Evolutionary conservation across 148 eudicot species (phyloP).

Genomic region (Rheum nobile): DNA sequence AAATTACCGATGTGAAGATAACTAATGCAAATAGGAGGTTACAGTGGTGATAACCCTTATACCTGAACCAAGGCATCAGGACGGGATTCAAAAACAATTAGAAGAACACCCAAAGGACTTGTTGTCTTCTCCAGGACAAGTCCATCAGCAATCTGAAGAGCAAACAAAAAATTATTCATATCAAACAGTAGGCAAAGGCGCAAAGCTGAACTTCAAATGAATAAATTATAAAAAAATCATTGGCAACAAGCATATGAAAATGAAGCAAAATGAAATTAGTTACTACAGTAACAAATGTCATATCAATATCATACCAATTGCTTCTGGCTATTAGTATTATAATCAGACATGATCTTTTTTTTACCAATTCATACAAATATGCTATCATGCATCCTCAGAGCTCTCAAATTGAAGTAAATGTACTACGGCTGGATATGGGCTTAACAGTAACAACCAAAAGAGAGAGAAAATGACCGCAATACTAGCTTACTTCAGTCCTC

Average conservation of each 20-base stretch:
- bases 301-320: neutral
- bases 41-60: neutral
- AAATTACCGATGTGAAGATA: neutral
- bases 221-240: neutral
- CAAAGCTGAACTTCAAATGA: neutral
- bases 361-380: neutral
- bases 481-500: constrained; percentile 61
- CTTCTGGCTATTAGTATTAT: neutral
- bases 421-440: neutral
- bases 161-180: neutral
- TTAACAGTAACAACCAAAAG: neutral
- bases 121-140: constrained; percentile 75
- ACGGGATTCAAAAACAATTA: constrained; percentile 91
- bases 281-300: neutral
- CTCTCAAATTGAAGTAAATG: neutral
- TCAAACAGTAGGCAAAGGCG: neutral
- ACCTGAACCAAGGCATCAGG: constrained; percentile 99
- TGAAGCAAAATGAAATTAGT: neutral
- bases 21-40: neutral
- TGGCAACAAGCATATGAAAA: neutral
- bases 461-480: neutral
- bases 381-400: neutral
- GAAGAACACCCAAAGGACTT: constrained; percentile 87
- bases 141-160: constrained; percentile 70
- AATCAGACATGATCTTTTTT: neutral